Evolutionary conservation across 1,284 basidiomycete genomes (phyloP).

Genomic region (Trichosporon coremiiforme): DNA sequence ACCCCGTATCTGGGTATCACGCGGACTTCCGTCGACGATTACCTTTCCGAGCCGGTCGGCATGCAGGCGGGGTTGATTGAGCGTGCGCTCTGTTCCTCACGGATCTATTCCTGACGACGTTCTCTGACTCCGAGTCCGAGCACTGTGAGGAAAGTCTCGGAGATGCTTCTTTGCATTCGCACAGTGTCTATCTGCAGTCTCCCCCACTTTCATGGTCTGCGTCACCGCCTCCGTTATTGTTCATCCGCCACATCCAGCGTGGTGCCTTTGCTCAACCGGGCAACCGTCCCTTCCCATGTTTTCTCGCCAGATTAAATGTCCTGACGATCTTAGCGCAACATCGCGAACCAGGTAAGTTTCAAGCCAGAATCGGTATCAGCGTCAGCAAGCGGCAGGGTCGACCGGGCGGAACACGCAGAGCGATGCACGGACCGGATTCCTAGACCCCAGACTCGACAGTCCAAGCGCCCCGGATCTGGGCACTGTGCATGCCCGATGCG

Average conservation of each 20-base stretch:
- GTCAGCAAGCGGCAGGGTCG: not conserved
- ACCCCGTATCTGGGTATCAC: not conserved
- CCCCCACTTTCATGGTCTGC: not conserved
- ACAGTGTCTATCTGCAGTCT: not conserved
- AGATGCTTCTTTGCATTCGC: not conserved
- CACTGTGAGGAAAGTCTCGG: not conserved
- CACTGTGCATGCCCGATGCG: not conserved
- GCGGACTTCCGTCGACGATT: not conserved
- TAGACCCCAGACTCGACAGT: not conserved
- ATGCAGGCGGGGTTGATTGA: not conserved
- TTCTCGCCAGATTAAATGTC: not conserved
- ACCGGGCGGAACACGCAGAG: not conserved
- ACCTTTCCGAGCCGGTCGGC: not conserved
- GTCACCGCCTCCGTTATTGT: not conserved
- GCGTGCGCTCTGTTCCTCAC: not conserved
- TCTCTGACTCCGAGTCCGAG: not conserved
- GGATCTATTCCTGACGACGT: not conserved
- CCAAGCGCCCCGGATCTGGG: not conserved
- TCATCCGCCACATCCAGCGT: not conserved
- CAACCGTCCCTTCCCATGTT: not conserved
- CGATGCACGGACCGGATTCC: not conserved
- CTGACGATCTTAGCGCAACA: constrained; percentile 10
- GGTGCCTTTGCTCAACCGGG: not conserved
- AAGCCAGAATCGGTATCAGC: not conserved
- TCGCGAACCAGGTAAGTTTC: constrained; percentile 15